Evolutionary conservation across 768 basidiomycete species (phyloP).

Genomic region (Pulveroboletus frians): DNA sequence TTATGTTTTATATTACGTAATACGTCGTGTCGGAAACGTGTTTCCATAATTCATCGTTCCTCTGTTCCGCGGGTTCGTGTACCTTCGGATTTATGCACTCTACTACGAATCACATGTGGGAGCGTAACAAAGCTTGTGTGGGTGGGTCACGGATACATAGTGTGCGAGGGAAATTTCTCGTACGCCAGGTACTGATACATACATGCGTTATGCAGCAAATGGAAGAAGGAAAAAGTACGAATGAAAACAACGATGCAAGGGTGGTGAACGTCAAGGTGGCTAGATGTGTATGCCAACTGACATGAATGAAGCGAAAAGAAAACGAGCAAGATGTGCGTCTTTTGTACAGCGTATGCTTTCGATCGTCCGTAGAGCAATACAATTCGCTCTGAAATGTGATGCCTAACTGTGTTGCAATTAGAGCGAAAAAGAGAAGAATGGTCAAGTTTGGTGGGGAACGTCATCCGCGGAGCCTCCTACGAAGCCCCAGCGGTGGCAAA

Average conservation of each 20-base stretch:
- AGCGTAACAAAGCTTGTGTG: conserved; percentile 2
- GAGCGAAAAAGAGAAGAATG: neutral
- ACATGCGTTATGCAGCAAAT: conserved; percentile 18
- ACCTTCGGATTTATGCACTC: neutral
- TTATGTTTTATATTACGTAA: neutral
- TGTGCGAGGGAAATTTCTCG: conserved; percentile 18
- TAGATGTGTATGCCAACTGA: conserved; percentile 20
- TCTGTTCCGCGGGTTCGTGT: conserved; percentile 7
- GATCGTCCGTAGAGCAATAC: conserved; percentile 15
- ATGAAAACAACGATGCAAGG: conserved; percentile 11
- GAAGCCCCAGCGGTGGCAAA: conserved; percentile 40
- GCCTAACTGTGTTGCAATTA: neutral
- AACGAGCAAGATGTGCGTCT: conserved; percentile 9
- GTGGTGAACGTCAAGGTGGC: conserved; percentile 26
- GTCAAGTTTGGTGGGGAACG: conserved; percentile 7
- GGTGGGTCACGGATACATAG: conserved; percentile 19
- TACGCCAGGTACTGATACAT: conserved; percentile 34
- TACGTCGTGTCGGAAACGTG: neutral
- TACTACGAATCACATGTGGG: conserved; percentile 2
- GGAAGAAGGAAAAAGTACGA: neutral
- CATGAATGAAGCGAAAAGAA: conserved; percentile 12
- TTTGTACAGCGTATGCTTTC: conserved; percentile 22
- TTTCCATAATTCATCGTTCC: neutral
- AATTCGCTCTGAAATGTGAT: conserved; percentile 1
- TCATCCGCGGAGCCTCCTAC: conserved; percentile 15